A percentile compares a stretch with the other conserved stretches of the same genome.
phyloP scores from a whole-genome alignment of 2,329 filamentous ascomycete species.

The Ascochyta pisi region DNA sequence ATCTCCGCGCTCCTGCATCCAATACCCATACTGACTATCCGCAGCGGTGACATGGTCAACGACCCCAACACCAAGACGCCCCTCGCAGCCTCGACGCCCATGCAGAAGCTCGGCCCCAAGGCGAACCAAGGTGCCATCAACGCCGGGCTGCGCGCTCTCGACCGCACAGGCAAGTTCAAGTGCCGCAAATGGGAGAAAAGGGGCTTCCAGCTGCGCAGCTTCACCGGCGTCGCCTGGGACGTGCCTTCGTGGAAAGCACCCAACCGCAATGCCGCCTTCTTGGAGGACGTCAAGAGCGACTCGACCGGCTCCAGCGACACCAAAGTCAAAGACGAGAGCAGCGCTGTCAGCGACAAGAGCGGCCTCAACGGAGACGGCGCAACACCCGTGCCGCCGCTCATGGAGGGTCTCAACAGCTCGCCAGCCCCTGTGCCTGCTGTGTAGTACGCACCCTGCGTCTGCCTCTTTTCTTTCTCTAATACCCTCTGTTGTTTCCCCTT shows the following conservation, averaged over 20 bases:
- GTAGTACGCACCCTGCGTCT: slow-evolving; percentile 18
- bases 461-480: slow-evolving; percentile 12
- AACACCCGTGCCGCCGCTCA: slow-evolving; percentile 53
- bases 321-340: slow-evolving; percentile 65
- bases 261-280: slow-evolving; percentile 61
- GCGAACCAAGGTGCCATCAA: slow-evolving; percentile 98
- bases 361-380: slow-evolving; percentile 57
- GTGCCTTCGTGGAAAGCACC: slow-evolving; percentile 83
- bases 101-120: slow-evolving; percentile 91
- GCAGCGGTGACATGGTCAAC: slow-evolving; percentile 60
- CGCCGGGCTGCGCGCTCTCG: slow-evolving; percentile 89
- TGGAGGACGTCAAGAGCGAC: slow-evolving; percentile 67
- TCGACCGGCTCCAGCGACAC: slow-evolving; percentile 62
- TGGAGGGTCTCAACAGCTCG: slow-evolving; percentile 57
- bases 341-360: slow-evolving; percentile 67
- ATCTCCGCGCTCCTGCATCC: background rate
- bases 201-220: slow-evolving; percentile 84
- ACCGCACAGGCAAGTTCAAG: slow-evolving; percentile 82
- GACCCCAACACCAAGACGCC: slow-evolving; percentile 49
- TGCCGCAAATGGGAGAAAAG: slow-evolving; percentile 91
- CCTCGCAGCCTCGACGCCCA: slow-evolving; percentile 52
- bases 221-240: slow-evolving; percentile 85
- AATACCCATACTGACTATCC: slow-evolving; percentile 26
- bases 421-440: slow-evolving; percentile 53
- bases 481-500: slow-evolving; percentile 16